Evolutionary conservation across 2,329 filamentous ascomycete species (phyloP).

Genomic region (Thielaviopsis euricoi): DNA sequence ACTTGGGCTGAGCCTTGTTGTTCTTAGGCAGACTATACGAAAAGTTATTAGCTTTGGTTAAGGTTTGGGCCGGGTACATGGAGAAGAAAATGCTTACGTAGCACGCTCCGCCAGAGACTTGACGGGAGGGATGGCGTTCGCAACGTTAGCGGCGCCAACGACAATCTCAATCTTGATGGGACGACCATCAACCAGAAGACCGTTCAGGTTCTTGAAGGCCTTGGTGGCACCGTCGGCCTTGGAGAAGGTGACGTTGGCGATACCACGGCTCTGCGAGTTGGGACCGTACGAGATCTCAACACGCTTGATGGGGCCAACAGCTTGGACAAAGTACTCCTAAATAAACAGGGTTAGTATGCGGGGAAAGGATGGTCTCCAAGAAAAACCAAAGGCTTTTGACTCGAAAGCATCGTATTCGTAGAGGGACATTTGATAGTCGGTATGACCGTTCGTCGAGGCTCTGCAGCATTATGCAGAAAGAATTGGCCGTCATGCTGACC

Average conservation of each 20-base stretch:
- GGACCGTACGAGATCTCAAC: conserved; percentile 87
- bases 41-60: conserved; percentile 14
- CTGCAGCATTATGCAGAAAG: conserved; percentile 9
- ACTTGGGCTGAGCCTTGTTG: conserved; percentile 64
- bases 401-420: conserved; percentile 19
- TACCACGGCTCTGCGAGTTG: conserved; percentile 78
- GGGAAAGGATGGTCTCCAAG: conserved; percentile 19
- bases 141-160: conserved; percentile 57
- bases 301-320: conserved; percentile 78
- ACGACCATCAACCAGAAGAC: conserved; percentile 73
- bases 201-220: conserved; percentile 71
- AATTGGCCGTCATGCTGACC: background rate
- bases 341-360: conserved; percentile 33
- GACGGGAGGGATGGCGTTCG: conserved; percentile 46
- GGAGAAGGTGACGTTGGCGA: conserved; percentile 75
- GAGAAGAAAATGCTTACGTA: conserved; percentile 31
- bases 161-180: conserved; percentile 95
- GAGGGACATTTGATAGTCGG: conserved; percentile 22
- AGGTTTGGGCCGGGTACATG: conserved; percentile 14
- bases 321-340: conserved; percentile 92
- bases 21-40: conserved; percentile 19
- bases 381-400: background rate
- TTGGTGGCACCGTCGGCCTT: conserved; percentile 69
- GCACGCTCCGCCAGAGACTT: conserved; percentile 73
- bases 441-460: conserved; percentile 16